phyloP scores from a whole-genome alignment of 306 rosid species.

The Datisca glomerata region DNA sequence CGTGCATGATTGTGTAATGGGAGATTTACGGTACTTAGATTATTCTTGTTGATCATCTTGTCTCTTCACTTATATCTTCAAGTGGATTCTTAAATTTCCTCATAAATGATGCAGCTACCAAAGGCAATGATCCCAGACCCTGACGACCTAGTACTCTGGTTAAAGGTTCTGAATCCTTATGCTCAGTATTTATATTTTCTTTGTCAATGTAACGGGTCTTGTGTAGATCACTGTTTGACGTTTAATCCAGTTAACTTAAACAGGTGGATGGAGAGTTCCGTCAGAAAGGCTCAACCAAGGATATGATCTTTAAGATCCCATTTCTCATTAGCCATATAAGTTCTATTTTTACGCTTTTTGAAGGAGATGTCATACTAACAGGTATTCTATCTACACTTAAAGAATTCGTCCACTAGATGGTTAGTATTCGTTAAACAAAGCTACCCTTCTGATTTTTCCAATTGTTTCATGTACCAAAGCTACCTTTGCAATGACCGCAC shows the following conservation, averaged over 20 bases:
- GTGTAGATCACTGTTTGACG: slow-evolving; percentile 6
- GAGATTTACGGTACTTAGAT: not conserved
- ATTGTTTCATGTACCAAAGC: too few relatives aligned
- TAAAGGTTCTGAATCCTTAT: slow-evolving; percentile 43
- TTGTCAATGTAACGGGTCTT: not conserved
- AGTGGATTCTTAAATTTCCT: slow-evolving; percentile 11
- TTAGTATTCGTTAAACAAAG: not conserved
- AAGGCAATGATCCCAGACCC: slow-evolving; percentile 61
- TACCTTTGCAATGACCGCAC: too few relatives aligned
- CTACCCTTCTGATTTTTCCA: not conserved
- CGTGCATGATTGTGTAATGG: too few relatives aligned
- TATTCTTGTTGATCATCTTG: slow-evolving; percentile 2
- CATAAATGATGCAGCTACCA: slow-evolving; percentile 48
- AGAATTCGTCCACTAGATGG: too few relatives aligned
- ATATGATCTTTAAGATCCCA: slow-evolving; percentile 88
- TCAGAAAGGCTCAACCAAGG: slow-evolving; percentile 93
- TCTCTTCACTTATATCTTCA: slow-evolving; percentile 2
- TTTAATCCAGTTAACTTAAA: slow-evolving; percentile 9
- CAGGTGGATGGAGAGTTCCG: slow-evolving; percentile 81
- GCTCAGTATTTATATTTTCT: not conserved
- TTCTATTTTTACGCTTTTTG: slow-evolving; percentile 72
- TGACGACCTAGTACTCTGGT: slow-evolving; percentile 74
- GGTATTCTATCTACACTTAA: slow-evolving; percentile 31
- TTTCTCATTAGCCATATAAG: slow-evolving; percentile 85
- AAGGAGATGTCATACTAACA: slow-evolving; percentile 92